phyloP scores from a whole-genome alignment of 495 filamentous ascomycete genomes.

The Tuber umbilicatum region DNA sequence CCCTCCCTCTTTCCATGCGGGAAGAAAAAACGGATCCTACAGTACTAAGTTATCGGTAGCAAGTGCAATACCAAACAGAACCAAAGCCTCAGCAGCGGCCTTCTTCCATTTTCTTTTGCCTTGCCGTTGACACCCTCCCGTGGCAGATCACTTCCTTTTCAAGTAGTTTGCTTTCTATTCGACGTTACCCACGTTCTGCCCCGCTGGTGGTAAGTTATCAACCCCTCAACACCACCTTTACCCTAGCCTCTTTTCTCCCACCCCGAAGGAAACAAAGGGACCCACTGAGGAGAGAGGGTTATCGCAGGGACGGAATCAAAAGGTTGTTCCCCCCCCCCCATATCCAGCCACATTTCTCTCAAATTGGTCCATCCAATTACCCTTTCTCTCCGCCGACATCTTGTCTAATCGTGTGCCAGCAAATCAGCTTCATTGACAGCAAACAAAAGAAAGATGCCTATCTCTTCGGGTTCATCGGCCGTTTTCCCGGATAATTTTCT shows the following conservation, averaged over 20 bases:
- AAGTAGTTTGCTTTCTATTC: slow-evolving; percentile 2
- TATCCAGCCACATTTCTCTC: not conserved
- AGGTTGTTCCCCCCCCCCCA: not conserved
- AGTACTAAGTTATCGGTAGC: not conserved
- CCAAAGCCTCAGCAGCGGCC: not conserved
- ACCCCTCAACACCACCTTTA: not conserved
- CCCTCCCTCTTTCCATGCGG: not conserved
- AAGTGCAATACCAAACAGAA: not conserved
- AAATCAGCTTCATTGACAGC: not conserved
- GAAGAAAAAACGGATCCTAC: not conserved
- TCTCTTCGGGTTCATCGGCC: not conserved
- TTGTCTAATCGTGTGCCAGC: not conserved
- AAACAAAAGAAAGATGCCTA: not conserved
- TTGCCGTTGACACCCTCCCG: not conserved
- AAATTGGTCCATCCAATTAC: not conserved
- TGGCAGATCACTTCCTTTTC: not conserved
- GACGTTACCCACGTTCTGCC: not conserved
- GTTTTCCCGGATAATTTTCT: slow-evolving; percentile 4
- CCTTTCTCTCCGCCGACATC: not conserved
- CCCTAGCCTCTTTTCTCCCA: not conserved
- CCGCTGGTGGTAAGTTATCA: not conserved
- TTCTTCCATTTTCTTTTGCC: not conserved
- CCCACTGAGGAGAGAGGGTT: not conserved
- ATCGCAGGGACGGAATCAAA: not conserved
- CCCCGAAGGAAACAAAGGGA: not conserved